Evolutionary conservation across 345 rosid species (phyloP).

Genomic region (Stellera chamaejasme): DNA sequence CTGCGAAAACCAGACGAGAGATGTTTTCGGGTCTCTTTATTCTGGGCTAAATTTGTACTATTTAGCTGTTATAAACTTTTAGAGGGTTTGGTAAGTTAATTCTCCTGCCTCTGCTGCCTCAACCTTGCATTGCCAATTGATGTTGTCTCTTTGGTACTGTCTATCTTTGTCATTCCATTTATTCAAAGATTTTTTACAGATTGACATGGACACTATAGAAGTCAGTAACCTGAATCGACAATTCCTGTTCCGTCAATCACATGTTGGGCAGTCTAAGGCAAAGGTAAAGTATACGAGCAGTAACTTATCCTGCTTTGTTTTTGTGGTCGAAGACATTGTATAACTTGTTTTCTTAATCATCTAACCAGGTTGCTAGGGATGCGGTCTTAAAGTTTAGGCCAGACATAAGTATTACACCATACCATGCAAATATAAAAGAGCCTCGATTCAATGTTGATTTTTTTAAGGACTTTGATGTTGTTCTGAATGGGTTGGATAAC

Average conservation of each 20-base stretch:
- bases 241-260: slow-evolving; percentile 81
- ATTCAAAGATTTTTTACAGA: slow-evolving; percentile 33
- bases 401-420: slow-evolving; percentile 62
- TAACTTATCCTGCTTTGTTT: slow-evolving; percentile 2
- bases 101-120: not conserved
- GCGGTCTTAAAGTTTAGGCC: slow-evolving; percentile 94
- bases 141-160: too few species aligned
- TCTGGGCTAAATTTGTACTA: too few species aligned
- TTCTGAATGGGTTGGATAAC: slow-evolving; percentile 95
- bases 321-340: not conserved
- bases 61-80: too few species aligned
- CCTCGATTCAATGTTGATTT: slow-evolving; percentile 77
- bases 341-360: slow-evolving; percentile 6
- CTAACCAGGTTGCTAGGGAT: slow-evolving; percentile 87
- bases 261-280: slow-evolving; percentile 98
- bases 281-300: slow-evolving; percentile 36
- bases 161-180: too few species aligned
- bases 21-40: too few species aligned
- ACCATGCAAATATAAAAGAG: slow-evolving; percentile 92
- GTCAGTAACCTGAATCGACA: slow-evolving; percentile 98
- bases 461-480: slow-evolving; percentile 89
- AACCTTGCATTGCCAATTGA: too few species aligned
- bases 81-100: not conserved
- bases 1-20: too few species aligned
- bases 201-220: slow-evolving; percentile 99